Base-by-base conservation (phyloP, 1,139 yeast species). In the Yamadazyma jaroonii region DNA sequence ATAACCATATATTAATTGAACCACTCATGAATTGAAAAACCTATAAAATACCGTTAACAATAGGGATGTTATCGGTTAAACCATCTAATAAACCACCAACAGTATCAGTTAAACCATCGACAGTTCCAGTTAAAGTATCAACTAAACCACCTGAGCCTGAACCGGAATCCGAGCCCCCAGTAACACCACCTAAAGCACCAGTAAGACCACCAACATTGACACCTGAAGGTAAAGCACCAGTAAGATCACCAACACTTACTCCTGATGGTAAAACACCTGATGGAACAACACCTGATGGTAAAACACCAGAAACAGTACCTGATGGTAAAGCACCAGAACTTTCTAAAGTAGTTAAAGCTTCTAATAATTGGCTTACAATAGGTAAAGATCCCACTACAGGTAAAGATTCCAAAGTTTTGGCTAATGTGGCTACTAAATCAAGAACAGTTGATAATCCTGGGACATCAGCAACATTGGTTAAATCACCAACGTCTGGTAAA, bases 341-440 rank as follows among this genome's bases (percentile, higher is more conserved):
- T 17, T 17, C 20, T 17, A 17, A 17, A 17, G 20, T 17, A 17
- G 20, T 17, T 38, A 41, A 31, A 32, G 44, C 45, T 4, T 39
- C 36, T 27, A 38, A 38, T 21, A 44, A 34, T 12, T 43, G 43
- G 35, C 43, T 30, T 21, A 42, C 39, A 20, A 40, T 28, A 37
- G 48, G 47, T 31, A 46, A 44, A 25, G 38, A 38, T 14, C 35
- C 33, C 26, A 42, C 31, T 14, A 43, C 31, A 38, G 49, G 49
- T 28, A 44, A 39, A 14, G 25, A 29, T 20, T 37, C 36, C 9
- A 42, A 24, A 25, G 24, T n/a, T 13, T 31, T 36, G n/a, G 40
- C 38, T 21, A 45, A 36, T 9, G 23, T n/a, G n/a, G 41, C 31
- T 33, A 44, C 29, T 25, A 14, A 10, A 13, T 29, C 22, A 20